These are phyloP conservation scores for Pinus taeda DNA, from an alignment of 75 land plant genomes.

Conservation along the genomic window DNA sequence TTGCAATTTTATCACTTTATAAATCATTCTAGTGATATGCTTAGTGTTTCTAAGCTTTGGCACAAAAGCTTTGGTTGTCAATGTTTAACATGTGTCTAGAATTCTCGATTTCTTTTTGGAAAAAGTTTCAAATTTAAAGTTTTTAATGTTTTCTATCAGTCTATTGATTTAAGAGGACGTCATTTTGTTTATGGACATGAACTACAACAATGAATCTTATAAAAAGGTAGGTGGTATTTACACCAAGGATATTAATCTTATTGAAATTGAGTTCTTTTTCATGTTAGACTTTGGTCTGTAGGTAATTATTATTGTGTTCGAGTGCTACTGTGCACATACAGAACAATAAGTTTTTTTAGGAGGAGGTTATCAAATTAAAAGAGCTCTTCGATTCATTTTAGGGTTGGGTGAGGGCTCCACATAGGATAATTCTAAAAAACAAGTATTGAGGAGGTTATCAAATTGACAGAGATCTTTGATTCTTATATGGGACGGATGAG, in stretches of 20 bases:
- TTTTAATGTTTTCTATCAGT: too few species aligned
- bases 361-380: constrained; percentile 79
- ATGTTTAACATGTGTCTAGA: too few species aligned
- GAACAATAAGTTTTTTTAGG: constrained; percentile 72
- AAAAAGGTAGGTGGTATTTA: constrained; percentile 67
- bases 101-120: too few species aligned
- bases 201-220: constrained; percentile 67
- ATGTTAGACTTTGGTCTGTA: constrained; percentile 62
- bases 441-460: too few species aligned
- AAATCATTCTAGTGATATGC: too few species aligned
- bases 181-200: constrained; percentile 27
- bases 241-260: constrained; percentile 55
- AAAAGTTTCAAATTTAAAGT: too few species aligned
- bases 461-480: constrained; percentile 34
- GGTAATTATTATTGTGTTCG: constrained; percentile 74
- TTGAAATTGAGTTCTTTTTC: constrained; percentile 70
- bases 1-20: too few species aligned
- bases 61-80: too few species aligned
- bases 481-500: too few species aligned
- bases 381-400: constrained; percentile 39
- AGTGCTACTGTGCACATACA: constrained; percentile 69
- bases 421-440: too few species aligned
- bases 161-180: constrained; percentile 4
- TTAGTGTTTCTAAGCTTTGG: too few species aligned
- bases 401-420: too few species aligned